phyloP scores from a whole-genome alignment of 768 basidiomycete genomes.

The Boletus vermiculosoides region DNA sequence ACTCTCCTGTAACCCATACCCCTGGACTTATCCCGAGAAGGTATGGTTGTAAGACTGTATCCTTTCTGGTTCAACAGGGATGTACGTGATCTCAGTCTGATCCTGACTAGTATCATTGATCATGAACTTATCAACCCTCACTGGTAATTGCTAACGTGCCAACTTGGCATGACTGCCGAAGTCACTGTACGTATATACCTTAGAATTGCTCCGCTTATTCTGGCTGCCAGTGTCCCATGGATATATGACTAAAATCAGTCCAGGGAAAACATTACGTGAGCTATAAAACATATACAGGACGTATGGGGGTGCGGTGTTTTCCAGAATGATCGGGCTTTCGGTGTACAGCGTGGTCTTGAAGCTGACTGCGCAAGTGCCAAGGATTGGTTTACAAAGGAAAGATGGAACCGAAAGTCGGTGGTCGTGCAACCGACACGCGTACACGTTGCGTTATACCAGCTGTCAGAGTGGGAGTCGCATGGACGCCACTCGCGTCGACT shows the following conservation, averaged over 20 bases:
- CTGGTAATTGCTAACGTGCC: too few species aligned
- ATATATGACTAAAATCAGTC: not conserved
- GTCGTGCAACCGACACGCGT: constrained; percentile 12
- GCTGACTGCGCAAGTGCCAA: constrained; percentile 25
- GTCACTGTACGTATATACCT: too few species aligned
- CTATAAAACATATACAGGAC: not conserved
- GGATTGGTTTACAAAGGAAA: constrained; percentile 28
- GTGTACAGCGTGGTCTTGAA: constrained; percentile 21
- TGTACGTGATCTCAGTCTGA: too few species aligned
- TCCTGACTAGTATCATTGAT: too few species aligned
- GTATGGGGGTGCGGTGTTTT: not conserved
- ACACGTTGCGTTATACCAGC: constrained; percentile 34
- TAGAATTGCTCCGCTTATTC: constrained; percentile 4
- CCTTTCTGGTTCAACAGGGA: too few species aligned
- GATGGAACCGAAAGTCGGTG: not conserved
- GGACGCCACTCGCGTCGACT: constrained; percentile 66
- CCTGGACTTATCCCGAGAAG: too few species aligned
- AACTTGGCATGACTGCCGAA: too few species aligned
- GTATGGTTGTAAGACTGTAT: too few species aligned
- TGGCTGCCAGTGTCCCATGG: too few species aligned
- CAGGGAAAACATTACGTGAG: not conserved
- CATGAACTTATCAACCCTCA: too few species aligned
- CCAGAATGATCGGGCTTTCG: not conserved
- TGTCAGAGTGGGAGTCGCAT: constrained; percentile 25
- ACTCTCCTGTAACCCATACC: too few species aligned